These are phyloP conservation scores for Tylopilus sp. DNA, from an alignment of 768 basidiomycete genomes.

Conservation along the genomic window DNA sequence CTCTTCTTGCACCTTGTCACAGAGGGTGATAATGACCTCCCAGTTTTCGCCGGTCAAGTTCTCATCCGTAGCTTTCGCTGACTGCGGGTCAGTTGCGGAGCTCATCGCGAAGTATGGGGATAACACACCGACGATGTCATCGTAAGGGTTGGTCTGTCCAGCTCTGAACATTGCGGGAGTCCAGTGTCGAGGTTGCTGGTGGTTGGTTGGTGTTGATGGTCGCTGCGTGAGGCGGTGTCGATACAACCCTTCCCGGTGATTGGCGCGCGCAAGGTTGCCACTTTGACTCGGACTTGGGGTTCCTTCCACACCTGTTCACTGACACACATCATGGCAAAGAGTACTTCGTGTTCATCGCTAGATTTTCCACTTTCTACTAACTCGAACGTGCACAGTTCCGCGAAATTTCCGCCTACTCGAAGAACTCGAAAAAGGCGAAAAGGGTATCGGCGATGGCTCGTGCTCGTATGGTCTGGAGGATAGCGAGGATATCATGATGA, in stretches of 20 bases:
- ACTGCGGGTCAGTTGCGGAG: constrained; percentile 3
- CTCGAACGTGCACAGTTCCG: constrained; percentile 61
- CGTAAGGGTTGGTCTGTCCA: constrained; percentile 70
- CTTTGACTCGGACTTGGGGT: too few relatives aligned
- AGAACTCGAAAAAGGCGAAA: constrained; percentile 99
- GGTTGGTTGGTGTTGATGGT: constrained; percentile 13
- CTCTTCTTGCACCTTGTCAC: constrained; percentile 93
- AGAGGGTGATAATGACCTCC: constrained; percentile 91
- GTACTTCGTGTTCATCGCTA: constrained; percentile 31
- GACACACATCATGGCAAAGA: constrained; percentile 45
- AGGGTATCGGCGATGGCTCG: constrained; percentile 97
- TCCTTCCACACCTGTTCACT: constrained; percentile 3
- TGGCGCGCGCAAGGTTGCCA: constrained; percentile 5
- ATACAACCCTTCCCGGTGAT: constrained; percentile 13
- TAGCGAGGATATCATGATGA: constrained; percentile 95
- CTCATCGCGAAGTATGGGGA: constrained; percentile 2
- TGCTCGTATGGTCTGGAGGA: constrained; percentile 97
- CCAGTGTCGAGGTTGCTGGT: constrained; percentile 10
- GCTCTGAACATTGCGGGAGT: constrained; percentile 62
- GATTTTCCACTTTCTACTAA: background rate
- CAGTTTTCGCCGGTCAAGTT: constrained; percentile 93
- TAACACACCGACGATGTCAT: constrained; percentile 84
- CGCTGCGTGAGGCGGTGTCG: constrained; percentile 32
- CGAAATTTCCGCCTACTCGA: constrained; percentile 95
- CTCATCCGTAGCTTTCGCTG: constrained; percentile 97